phyloP scores from a whole-genome alignment of 192 early-diverging fungal species.

The Haplosporangium gracile region DNA sequence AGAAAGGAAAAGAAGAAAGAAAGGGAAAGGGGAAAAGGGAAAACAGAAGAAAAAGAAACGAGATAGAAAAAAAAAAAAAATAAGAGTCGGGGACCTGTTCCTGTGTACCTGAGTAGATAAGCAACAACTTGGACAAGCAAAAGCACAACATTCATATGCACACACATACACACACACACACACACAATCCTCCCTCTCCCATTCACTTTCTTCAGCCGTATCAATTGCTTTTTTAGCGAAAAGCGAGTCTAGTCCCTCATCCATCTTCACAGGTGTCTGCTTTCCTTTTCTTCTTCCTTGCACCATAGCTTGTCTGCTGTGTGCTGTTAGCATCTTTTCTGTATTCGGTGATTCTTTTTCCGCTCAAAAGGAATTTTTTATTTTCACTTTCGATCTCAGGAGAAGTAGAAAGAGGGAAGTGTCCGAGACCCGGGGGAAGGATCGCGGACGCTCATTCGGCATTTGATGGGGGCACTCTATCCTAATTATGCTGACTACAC shows the following conservation, averaged over 20 bases:
- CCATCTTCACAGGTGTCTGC: no score
- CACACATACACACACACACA: no score
- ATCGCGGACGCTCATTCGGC: constrained; percentile 1
- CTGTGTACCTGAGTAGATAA: no score
- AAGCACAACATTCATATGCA: no score
- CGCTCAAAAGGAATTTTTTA: not conserved
- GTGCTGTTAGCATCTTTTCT: not conserved
- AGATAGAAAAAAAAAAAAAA: not conserved
- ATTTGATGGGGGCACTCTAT: not conserved
- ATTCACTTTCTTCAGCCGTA: no score
- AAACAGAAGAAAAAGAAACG: not conserved
- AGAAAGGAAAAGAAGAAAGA: constrained; percentile 3
- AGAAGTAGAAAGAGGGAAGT: not conserved
- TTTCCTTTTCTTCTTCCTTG: not conserved
- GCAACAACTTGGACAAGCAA: no score
- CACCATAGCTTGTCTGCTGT: not conserved
- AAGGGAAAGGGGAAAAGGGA: not conserved
- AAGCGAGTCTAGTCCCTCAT: no score
- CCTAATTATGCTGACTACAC: constrained; percentile 3
- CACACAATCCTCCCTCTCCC: no score
- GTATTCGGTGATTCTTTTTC: not conserved
- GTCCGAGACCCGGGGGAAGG: constrained; percentile 1
- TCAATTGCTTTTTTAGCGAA: no score
- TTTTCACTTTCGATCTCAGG: not conserved
- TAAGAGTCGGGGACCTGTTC: not conserved